Conservation (phyloP, 164 flowering plant species). For the Magnolia sinica region DNA sequence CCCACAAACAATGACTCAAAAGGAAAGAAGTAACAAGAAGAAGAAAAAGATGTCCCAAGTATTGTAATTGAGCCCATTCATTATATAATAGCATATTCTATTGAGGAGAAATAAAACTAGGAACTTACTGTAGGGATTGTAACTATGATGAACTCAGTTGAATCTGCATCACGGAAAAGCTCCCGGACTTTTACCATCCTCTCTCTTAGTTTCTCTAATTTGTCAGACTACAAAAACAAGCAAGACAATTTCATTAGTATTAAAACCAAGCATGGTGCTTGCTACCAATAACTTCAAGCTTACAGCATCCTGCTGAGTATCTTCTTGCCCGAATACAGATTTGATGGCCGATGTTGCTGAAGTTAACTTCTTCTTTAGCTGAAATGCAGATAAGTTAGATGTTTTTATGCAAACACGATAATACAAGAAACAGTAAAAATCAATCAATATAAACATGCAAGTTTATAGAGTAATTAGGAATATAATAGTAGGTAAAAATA, state of each 20-base stretch:
- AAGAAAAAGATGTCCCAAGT: background rate
- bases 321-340: slow-evolving; percentile 74
- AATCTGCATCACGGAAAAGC: slow-evolving; percentile 69
- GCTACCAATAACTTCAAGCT: slow-evolving; percentile 27
- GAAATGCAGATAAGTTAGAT: slow-evolving; percentile 14
- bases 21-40: background rate
- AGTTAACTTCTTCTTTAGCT: slow-evolving; percentile 73
- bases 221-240: slow-evolving; percentile 52
- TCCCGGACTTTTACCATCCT: slow-evolving; percentile 89
- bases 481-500: background rate
- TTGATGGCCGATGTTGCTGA: slow-evolving; percentile 89
- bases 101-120: background rate
- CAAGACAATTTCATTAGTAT: slow-evolving; percentile 2
- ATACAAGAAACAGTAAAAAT: background rate
- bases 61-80: background rate
- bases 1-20: background rate
- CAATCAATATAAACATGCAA: slow-evolving; percentile 1
- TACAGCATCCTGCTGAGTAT: slow-evolving; percentile 58
- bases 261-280: slow-evolving; percentile 1
- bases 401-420: background rate
- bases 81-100: background rate
- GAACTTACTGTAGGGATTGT: slow-evolving; percentile 84
- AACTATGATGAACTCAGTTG: slow-evolving; percentile 85
- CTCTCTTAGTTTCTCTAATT: slow-evolving; percentile 72
- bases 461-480: background rate